phyloP scores from a whole-genome alignment of 2,329 filamentous ascomycete species.

The Colletotrichum euphorbiae region DNA sequence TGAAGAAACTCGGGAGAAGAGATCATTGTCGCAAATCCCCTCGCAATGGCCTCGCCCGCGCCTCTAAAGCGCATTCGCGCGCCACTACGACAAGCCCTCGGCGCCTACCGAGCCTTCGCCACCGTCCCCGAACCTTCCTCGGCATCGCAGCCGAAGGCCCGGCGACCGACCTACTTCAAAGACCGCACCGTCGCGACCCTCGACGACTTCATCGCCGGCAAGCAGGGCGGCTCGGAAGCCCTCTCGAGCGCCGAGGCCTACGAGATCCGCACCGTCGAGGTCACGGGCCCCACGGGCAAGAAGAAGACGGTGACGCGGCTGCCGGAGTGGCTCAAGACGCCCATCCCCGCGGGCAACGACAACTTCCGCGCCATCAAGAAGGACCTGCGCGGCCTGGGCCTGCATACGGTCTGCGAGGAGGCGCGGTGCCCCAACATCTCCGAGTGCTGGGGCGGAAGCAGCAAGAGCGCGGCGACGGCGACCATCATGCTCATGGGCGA shows the following conservation, averaged over 20 bases:
- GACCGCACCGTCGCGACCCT: constrained; percentile 68
- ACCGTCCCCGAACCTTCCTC: constrained; percentile 52
- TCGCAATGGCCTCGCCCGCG: constrained; percentile 55
- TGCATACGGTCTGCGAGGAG: constrained; percentile 98
- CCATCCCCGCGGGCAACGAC: constrained; percentile 81
- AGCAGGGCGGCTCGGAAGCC: neutral
- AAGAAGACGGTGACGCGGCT: constrained; percentile 78
- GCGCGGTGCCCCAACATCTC: constrained; percentile 97
- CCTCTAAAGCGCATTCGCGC: constrained; percentile 56
- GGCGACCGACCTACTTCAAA: constrained; percentile 69
- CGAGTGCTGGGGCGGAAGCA: constrained; percentile 94
- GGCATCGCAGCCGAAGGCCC: constrained; percentile 43
- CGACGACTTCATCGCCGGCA: constrained; percentile 64
- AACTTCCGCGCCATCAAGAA: constrained; percentile 97
- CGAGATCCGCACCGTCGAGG: constrained; percentile 70
- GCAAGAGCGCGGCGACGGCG: constrained; percentile 90
- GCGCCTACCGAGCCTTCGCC: constrained; percentile 56
- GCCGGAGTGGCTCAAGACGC: constrained; percentile 95
- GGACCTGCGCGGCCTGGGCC: constrained; percentile 86
- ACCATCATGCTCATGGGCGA: constrained; percentile 99
- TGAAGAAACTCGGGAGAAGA: too few relatives aligned
- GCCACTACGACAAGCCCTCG: constrained; percentile 56
- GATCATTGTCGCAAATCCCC: neutral
- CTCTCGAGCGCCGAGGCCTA: constrained; percentile 66
- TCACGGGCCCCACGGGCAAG: constrained; percentile 69